These are phyloP conservation scores for Hamigera avellanea DNA, from an alignment of 495 filamentous ascomycete species.

Conservation along the genomic window DNA sequence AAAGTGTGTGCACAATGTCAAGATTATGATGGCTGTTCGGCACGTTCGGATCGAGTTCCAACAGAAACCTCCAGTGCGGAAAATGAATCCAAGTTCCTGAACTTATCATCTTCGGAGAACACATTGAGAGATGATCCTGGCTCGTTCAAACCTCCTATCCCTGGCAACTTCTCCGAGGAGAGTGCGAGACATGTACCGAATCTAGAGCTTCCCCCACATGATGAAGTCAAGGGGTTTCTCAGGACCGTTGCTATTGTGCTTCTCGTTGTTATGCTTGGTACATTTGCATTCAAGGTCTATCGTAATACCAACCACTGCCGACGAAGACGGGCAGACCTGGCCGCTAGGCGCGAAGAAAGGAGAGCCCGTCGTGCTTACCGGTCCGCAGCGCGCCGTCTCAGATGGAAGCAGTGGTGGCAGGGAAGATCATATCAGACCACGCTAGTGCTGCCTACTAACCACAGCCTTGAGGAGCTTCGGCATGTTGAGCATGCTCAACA, in stretches of 20 bases:
- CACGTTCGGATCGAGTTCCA: no score
- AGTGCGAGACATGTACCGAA: not conserved
- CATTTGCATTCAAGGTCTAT: slow-evolving; percentile 17
- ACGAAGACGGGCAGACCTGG: slow-evolving; percentile 22
- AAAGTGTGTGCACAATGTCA: not conserved
- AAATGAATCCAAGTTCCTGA: no score
- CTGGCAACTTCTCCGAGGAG: no score
- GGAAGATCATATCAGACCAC: slow-evolving; percentile 5
- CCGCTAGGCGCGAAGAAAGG: slow-evolving; percentile 27
- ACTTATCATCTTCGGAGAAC: not conserved
- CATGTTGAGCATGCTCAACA: slow-evolving; percentile 2
- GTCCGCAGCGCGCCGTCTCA: slow-evolving; percentile 26
- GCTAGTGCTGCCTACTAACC: slow-evolving; percentile 6
- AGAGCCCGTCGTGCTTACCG: slow-evolving; percentile 25
- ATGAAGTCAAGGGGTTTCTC: slow-evolving; percentile 5
- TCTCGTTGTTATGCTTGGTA: slow-evolving; percentile 17
- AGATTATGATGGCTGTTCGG: no score
- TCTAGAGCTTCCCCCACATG: not conserved
- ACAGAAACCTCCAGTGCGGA: no score
- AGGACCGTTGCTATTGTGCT: slow-evolving; percentile 12
- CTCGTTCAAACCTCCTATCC: no score
- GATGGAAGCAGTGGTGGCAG: slow-evolving; percentile 23
- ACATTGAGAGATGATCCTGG: not conserved
- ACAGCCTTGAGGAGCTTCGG: slow-evolving; percentile 6
- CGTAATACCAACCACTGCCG: slow-evolving; percentile 10